Conservation (phyloP, 345 rosid species). For the Heritiera fomes region DNA sequence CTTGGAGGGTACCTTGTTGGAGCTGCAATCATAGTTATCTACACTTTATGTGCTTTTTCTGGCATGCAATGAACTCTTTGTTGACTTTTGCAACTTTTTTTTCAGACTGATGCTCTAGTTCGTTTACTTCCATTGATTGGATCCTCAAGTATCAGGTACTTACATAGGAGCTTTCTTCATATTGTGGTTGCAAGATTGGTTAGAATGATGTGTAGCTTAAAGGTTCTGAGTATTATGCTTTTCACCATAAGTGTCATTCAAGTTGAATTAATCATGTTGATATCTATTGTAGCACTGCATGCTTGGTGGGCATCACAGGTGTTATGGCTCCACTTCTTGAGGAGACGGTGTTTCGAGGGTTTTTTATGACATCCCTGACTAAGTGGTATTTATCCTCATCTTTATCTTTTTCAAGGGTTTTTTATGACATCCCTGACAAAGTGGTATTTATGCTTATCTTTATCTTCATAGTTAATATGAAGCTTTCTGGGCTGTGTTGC, state of each 20-base stretch:
- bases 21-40: slow-evolving; percentile 10
- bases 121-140: slow-evolving; percentile 71
- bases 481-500: slow-evolving; percentile 12
- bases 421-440: slow-evolving; percentile 90
- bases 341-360: slow-evolving; percentile 94
- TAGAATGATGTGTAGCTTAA: background rate
- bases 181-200: background rate
- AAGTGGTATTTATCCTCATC: slow-evolving; percentile 60
- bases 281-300: slow-evolving; percentile 65
- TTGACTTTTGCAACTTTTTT: slow-evolving; percentile 12
- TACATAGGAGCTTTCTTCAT: background rate
- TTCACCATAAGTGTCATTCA: background rate
- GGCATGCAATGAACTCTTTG: background rate
- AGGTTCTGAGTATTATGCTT: background rate
- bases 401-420: slow-evolving; percentile 73
- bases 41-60: background rate
- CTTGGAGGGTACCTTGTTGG: background rate
- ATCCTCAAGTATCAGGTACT: slow-evolving; percentile 64
- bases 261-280: slow-evolving; percentile 11
- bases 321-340: slow-evolving; percentile 92
- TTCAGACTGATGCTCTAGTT: slow-evolving; percentile 71
- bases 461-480: slow-evolving; percentile 1
- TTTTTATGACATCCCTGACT: slow-evolving; percentile 88
- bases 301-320: slow-evolving; percentile 85
- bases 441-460: slow-evolving; percentile 50